These are phyloP conservation scores for Malus hybrid DNA, from an alignment of 331 rosid species.

Conservation along the genomic window DNA sequence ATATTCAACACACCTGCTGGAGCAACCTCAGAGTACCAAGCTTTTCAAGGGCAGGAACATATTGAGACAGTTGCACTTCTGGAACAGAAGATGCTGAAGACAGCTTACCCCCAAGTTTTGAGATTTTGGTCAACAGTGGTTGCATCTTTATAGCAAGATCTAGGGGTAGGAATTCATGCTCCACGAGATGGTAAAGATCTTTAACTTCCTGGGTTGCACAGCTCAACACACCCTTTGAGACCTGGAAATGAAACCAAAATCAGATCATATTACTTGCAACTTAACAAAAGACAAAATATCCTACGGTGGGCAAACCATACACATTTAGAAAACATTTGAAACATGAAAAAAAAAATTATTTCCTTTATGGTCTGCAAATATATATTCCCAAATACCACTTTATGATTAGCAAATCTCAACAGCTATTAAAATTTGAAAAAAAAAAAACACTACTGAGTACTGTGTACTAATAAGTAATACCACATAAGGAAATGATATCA, in stretches of 20 bases:
- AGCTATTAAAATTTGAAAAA: too few relatives aligned
- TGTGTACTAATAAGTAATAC: not conserved
- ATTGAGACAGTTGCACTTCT: constrained; percentile 80
- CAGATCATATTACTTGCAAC: not conserved
- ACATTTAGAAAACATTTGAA: not conserved
- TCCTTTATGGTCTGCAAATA: too few relatives aligned
- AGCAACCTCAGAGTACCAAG: constrained; percentile 91
- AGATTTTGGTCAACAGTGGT: constrained; percentile 62
- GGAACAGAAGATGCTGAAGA: constrained; percentile 87
- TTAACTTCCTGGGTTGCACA: constrained; percentile 96
- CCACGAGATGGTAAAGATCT: constrained; percentile 77
- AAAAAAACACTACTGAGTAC: too few relatives aligned
- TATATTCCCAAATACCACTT: too few relatives aligned
- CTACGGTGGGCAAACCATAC: not conserved
- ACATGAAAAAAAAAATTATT: too few relatives aligned
- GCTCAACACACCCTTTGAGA: constrained; percentile 83
- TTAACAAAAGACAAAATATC: not conserved
- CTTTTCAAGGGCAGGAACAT: constrained; percentile 65
- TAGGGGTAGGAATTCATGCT: constrained; percentile 77
- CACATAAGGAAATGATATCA: not conserved
- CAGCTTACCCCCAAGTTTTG: constrained; percentile 81
- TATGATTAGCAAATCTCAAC: too few relatives aligned
- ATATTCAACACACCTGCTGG: constrained; percentile 59
- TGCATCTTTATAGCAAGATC: constrained; percentile 74
- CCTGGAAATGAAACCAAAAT: constrained; percentile 31